Evolutionary conservation across 2,329 filamentous ascomycete genomes (phyloP).

Genomic region (Paecilomyces niveus): DNA sequence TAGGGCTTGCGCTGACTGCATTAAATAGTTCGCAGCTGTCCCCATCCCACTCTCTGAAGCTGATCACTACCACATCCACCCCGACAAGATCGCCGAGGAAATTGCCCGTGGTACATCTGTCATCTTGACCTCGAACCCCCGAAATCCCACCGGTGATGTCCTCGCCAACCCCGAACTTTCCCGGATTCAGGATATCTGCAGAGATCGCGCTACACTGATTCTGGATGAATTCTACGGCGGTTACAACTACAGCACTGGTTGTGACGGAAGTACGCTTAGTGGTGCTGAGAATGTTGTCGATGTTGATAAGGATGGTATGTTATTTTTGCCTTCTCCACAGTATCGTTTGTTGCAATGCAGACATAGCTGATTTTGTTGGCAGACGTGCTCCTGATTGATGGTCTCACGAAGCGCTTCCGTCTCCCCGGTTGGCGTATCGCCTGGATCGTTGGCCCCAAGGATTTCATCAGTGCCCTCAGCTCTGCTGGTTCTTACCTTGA

Average conservation of each 20-base stretch:
- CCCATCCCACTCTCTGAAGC: constrained; percentile 76
- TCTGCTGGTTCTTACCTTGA: constrained; percentile 92
- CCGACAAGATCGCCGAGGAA: constrained; percentile 86
- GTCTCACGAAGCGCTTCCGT: constrained; percentile 92
- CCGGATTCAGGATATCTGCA: constrained; percentile 87
- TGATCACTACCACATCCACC: constrained; percentile 88
- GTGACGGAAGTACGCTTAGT: constrained; percentile 82
- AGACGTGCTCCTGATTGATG: constrained; percentile 91
- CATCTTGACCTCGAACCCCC: constrained; percentile 88
- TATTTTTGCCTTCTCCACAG: neutral
- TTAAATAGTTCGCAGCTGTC: constrained; percentile 66
- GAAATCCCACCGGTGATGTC: constrained; percentile 88
- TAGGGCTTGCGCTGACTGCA: neutral
- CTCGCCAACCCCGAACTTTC: constrained; percentile 77
- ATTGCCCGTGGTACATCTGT: constrained; percentile 80
- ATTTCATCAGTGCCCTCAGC: constrained; percentile 89
- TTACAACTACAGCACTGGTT: constrained; percentile 92
- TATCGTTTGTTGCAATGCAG: neutral
- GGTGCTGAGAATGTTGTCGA: constrained; percentile 85
- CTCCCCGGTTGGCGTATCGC: constrained; percentile 94
- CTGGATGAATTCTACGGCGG: constrained; percentile 96
- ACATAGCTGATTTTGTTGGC: constrained; percentile 1
- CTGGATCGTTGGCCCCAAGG: constrained; percentile 93
- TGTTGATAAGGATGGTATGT: constrained; percentile 64
- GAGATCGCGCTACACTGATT: constrained; percentile 82